phyloP scores from a whole-genome alignment of 495 filamentous ascomycete genomes.

The Penicillium malachiteum region DNA sequence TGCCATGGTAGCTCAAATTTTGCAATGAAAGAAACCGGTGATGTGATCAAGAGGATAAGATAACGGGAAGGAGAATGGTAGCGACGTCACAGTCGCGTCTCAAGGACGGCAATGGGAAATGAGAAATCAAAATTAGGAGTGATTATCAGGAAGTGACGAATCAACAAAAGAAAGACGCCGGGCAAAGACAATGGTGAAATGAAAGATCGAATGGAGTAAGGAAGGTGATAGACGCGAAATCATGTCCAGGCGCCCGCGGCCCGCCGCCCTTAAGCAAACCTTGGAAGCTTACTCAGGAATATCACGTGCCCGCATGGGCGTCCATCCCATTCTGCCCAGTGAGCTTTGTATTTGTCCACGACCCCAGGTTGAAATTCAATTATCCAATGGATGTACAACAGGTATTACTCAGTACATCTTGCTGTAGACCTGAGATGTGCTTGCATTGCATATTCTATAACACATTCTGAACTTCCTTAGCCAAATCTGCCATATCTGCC shows the following conservation, averaged over 20 bases:
- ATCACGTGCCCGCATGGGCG: constrained; percentile 1
- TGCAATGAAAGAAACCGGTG: constrained; percentile 15
- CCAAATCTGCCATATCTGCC: constrained; percentile 4
- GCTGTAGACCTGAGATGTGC: no score
- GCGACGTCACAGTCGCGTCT: constrained; percentile 9
- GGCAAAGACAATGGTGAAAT: not conserved
- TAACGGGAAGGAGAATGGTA: constrained; percentile 15
- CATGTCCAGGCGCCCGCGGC: no score
- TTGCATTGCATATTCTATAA: no score
- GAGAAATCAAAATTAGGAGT: not conserved
- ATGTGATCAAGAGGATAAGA: constrained; percentile 24
- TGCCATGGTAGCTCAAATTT: constrained; percentile 35
- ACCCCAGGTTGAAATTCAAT: not conserved
- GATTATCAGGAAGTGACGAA: constrained; percentile 1
- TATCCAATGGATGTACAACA: not conserved
- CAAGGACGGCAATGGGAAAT: constrained; percentile 2
- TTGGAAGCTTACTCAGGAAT: not conserved
- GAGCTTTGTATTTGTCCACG: no score
- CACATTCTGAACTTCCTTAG: constrained; percentile 8
- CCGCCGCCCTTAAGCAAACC: not conserved
- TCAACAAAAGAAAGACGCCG: not conserved
- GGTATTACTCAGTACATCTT: no score
- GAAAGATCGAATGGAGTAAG: not conserved
- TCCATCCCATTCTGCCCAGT: no score
- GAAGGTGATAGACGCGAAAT: not conserved